Evolutionary conservation across 441 rosid species (phyloP).

Genomic region (Populus hybrid): DNA sequence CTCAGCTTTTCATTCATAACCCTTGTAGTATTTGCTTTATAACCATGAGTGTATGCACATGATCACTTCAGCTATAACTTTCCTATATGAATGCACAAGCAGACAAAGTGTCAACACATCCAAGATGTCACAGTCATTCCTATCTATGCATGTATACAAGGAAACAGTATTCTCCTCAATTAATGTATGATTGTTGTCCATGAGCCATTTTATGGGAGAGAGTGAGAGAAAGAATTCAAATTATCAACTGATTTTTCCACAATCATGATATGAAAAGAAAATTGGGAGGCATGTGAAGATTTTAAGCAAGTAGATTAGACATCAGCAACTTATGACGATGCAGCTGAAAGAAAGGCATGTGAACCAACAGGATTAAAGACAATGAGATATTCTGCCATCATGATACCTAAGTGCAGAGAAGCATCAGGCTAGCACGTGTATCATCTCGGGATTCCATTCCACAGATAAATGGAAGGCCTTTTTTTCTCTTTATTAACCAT

Average conservation of each 20-base stretch:
- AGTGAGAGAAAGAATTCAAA: no score
- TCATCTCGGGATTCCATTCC: background rate
- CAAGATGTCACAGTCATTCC: no score
- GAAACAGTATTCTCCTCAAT: no score
- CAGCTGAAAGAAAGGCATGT: background rate
- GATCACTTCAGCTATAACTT: slow-evolving; percentile 4
- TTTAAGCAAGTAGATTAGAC: background rate
- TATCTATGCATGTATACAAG: no score
- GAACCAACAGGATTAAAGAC: background rate
- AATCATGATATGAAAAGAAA: background rate
- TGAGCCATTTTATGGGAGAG: no score
- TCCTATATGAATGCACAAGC: background rate
- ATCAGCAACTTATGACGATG: background rate
- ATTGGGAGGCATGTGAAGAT: background rate
- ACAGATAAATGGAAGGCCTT: background rate
- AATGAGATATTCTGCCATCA: background rate
- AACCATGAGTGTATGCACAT: background rate
- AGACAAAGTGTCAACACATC: background rate
- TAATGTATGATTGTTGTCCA: no score
- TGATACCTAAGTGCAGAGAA: background rate
- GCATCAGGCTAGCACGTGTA: background rate
- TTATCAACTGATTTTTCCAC: no score
- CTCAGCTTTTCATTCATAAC: background rate
- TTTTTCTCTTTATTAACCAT: no score
- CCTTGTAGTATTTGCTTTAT: background rate